Evolutionary conservation across 495 filamentous ascomycete genomes (phyloP), one percentile per base, ranked within the genome.

Genomic region (Aspergillus affinis): DNA sequence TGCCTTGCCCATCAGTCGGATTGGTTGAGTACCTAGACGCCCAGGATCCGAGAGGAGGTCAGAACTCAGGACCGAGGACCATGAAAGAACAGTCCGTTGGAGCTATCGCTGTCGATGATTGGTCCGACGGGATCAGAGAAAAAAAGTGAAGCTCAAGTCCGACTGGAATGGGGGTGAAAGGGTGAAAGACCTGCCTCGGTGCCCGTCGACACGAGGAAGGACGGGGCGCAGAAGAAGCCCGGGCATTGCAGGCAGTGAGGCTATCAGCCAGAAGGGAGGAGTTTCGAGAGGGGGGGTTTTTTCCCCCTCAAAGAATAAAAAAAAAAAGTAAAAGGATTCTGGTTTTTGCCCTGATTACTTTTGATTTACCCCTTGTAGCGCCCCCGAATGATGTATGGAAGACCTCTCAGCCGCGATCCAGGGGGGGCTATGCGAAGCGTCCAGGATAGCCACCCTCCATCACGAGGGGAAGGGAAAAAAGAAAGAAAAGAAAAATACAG

Each of bases 211-310:
- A 54, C 52, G 32, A 46, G 52, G 18, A 7, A 17, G 5, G 13
- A 44, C 52, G 26, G 32, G 52, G 52, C 52, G 52, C 52, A 54
- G 19, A 46, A 54, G 20, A 19, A 26, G 36, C 32, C 52, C 32
- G 52, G 52, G 52, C 52, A 46, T 26, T 44, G 18, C 10, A 15
- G 27, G 5, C 6, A 10, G 17, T 15, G 36, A 54, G 52, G 52
- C 52, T 21, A 15, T 46, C 36, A 41, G 36, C 15, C 36, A 17
- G 36, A 41, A 5, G 36, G 13, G 12, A 15, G 9, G 12, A 15
- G 9, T 41, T 15, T 41, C 9, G 18, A 19, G 46, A 7, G 8
- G 46, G 17, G 17, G 1, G 8, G 1, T 49, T 48, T 8, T 48
- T 6, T 51, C 20, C 5, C 20, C n/a, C 27, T 32, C 13, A 30